These are phyloP conservation scores for Syzygium syzygioides DNA, from an alignment of 441 rosid genomes.

Conservation along the genomic window DNA sequence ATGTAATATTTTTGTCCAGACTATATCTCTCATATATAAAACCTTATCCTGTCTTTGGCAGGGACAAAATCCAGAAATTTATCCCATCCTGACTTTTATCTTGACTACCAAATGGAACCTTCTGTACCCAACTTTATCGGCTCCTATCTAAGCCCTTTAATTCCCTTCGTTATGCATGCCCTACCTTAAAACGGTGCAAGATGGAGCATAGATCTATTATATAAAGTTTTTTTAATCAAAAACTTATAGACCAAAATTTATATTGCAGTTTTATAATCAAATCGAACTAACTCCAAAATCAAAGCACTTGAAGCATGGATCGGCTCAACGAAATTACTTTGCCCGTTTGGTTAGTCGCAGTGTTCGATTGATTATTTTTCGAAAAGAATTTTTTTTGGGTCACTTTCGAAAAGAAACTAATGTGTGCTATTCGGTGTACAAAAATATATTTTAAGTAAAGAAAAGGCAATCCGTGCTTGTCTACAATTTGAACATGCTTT, in stretches of 20 bases:
- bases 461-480: neutral
- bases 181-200: neutral
- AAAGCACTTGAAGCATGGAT: neutral
- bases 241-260: neutral
- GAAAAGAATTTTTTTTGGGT: neutral
- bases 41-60: too few relatives aligned
- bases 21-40: too few relatives aligned
- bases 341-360: neutral
- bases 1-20: too few relatives aligned
- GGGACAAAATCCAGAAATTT: too few relatives aligned
- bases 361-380: neutral
- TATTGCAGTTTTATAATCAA: neutral
- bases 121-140: neutral
- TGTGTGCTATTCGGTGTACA: neutral
- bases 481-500: neutral
- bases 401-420: neutral
- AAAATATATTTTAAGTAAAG: neutral
- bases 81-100: neutral
- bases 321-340: neutral
- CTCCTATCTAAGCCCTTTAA: neutral
- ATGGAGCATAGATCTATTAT: neutral
- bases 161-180: neutral
- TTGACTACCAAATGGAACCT: neutral
- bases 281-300: neutral
- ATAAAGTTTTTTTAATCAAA: neutral